Evolutionary conservation across 306 rosid species (phyloP), one percentile per base, ranked within the genome.

Genomic region (Rosa persica): DNA sequence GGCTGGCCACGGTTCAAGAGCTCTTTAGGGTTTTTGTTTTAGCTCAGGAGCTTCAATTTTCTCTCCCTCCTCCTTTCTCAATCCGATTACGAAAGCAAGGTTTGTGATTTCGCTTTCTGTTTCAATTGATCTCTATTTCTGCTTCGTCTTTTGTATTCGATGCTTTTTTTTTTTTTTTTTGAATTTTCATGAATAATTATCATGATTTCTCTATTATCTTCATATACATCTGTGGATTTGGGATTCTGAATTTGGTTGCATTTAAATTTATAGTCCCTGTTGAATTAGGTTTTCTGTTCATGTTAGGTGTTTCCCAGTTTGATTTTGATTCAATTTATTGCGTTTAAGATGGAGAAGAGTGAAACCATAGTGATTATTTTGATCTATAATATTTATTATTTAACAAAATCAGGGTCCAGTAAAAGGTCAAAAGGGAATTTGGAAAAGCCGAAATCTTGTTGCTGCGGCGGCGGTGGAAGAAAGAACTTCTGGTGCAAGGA

Each of bases 391-490:
- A 23, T 7, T 5, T 17, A 57, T 13, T 4, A 51, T 54, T 5
- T 30, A 54, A 60, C 66, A 25, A 12, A 12, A 10, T 60, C 16
- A 20, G n/a, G 85, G 84, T 75, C 81, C 85, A 74, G 42, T 22
- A 86, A 88, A 30, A 30, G 36, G 36, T 30, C 36, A 30, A 30
- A 30, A 2, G 36, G 36, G 36, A 30, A 30, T 30, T 30, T 30
- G 36, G 36, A 30, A 30, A 30, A 30, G 36, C 36, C 36, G 36
- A 30, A 30, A 68, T 88, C 92, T 1, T 92, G 55, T 16, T 17
- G 55, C 55, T 48, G 54, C 54, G 15, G 54, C 4, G 62, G 88
- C 36, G 36, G 36, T 70, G 93, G 90, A 85, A 90, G 93, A 73
- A 74, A 73, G 76, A 7, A 81, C 55, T 51, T 51, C 88, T 69